Conservation (phyloP, 805 yeast genomes). For the Limtongozyma cylindracea region DNA sequence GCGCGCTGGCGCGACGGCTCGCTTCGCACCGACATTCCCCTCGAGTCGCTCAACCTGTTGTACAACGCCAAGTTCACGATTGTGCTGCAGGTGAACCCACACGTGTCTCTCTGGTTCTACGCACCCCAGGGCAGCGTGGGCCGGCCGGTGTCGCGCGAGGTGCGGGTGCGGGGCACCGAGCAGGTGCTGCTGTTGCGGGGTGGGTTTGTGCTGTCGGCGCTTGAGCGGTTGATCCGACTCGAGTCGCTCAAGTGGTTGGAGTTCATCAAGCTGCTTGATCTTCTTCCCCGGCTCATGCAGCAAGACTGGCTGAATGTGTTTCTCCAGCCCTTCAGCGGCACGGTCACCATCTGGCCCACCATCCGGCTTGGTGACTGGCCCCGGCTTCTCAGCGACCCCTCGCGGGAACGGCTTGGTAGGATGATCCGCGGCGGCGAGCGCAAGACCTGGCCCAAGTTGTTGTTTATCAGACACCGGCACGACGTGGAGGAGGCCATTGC, state of each 20-base stretch:
- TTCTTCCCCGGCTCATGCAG: constrained; percentile 41
- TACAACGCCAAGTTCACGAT: constrained; percentile 54
- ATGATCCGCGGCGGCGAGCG: constrained; percentile 38
- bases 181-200: constrained; percentile 29
- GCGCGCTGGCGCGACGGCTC: constrained; percentile 73
- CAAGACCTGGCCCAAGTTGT: constrained; percentile 37
- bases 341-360: constrained; percentile 58
- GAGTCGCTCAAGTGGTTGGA: constrained; percentile 63
- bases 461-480: constrained; percentile 39
- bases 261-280: constrained; percentile 33
- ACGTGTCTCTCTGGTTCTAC: constrained; percentile 47
- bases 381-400: constrained; percentile 45
- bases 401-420: constrained; percentile 23
- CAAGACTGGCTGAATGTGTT: constrained; percentile 68
- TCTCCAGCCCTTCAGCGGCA: constrained; percentile 50
- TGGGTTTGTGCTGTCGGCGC: constrained; percentile 49
- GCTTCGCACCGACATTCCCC: constrained; percentile 54
- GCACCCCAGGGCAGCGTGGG: constrained; percentile 70
- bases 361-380: constrained; percentile 29
- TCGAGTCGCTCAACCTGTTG: constrained; percentile 46
- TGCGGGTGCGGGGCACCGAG: constrained; percentile 12
- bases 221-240: constrained; percentile 43
- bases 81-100: constrained; percentile 71
- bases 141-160: constrained; percentile 35
- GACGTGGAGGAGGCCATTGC: constrained; percentile 41